Percentiles rank a stretch among this genome's conserved stretches.
These are phyloP conservation scores for Houttuynia cordata DNA, from an alignment of 164 flowering plant species.

Conservation along the genomic window DNA sequence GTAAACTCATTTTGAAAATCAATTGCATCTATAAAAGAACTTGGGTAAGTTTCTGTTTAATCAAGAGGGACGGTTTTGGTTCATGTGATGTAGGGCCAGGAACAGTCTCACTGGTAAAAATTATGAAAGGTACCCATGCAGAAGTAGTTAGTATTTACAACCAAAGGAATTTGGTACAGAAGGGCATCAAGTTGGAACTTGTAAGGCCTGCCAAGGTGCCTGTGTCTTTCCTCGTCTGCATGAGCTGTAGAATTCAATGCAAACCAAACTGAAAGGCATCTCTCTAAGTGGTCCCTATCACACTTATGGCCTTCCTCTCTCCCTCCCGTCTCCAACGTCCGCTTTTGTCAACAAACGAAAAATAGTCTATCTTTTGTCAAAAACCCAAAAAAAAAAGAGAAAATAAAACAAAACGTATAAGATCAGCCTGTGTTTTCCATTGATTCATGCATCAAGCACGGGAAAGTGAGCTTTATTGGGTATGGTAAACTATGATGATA, in stretches of 20 bases:
- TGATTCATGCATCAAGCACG: background rate
- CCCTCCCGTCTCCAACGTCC: background rate
- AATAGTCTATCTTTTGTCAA: background rate
- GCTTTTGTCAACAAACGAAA: background rate
- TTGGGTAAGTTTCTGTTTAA: too few species aligned
- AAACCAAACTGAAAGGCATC: background rate
- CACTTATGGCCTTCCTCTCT: background rate
- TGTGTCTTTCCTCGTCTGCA: background rate
- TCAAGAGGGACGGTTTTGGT: background rate
- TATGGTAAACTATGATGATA: too few species aligned
- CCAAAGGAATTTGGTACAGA: background rate
- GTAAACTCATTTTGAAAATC: too few species aligned
- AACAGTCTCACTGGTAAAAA: background rate
- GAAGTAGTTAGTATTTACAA: background rate
- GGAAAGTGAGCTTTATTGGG: background rate
- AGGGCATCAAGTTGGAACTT: background rate
- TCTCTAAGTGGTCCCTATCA: background rate
- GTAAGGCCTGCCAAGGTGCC: too few species aligned
- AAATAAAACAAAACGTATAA: too few species aligned
- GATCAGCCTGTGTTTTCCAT: background rate
- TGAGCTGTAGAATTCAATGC: background rate
- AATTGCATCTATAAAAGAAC: too few species aligned
- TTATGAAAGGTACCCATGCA: background rate
- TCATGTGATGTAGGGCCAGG: background rate
- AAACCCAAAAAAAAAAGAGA: too few species aligned